Evolutionary conservation across 2,329 filamentous ascomycete species (phyloP), one percentile per base, ranked within the genome.

Genomic region (Thelonectria blattea): DNA sequence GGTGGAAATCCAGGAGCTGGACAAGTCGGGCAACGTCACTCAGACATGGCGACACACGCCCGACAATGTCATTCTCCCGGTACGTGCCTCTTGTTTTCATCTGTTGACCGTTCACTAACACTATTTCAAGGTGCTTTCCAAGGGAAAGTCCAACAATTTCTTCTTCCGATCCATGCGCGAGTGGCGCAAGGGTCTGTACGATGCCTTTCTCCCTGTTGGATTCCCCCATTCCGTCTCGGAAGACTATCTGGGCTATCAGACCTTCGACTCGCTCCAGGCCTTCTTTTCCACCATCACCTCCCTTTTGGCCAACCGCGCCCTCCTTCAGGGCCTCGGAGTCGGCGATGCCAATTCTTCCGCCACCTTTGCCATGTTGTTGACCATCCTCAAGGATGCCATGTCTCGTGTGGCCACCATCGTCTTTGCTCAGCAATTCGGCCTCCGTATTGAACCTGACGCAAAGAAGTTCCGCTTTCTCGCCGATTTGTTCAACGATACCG

Each of bases 391-490:
- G 65, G 91, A 95, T 66, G 90, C 88, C 52, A 89, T 91, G 62
- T 92, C 91, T 9, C 87, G 92, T 7, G 78, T 96, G 24, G 91
- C 91, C 1, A 97, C 93, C 0, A 96, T 97, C 61, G 76, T 91
- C 10, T 96, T 97, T 74, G 93, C 93, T 1, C 89, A 96, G 74
- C 84, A 87, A 45, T 88, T 94, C 60, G 92, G 93, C 39, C 90
- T 90, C 47, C 85, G 91, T 32, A 89, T 97, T 49, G 92, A 96
- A 74, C 91, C 92, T 2, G 93, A 97, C 73, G 94, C 91, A 79
- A 97, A 97, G 75, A 89, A 86, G 75, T 97, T 93, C 76, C 89
- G 93, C 15, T 89, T 96, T 50, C 85, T 93, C 2, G 93, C 93
- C 4, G 93, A 97, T 72, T 80, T 96, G 18, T 90, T 97, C 79